Conservation (phyloP, 768 basidiomycete genomes). For the Leccinum broughii region DNA sequence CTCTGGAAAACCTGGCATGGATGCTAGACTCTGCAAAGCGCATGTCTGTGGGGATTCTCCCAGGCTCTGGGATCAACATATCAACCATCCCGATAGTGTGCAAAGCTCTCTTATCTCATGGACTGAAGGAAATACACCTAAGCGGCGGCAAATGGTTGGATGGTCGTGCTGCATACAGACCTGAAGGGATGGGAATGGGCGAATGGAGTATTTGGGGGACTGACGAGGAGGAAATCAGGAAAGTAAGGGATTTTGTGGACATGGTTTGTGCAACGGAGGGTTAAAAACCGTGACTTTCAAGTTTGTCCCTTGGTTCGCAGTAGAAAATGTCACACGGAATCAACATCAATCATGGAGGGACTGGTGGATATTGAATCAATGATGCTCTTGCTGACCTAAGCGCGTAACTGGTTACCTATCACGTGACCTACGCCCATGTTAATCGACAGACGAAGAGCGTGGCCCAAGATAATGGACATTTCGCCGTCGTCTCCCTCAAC, state of each 20-base stretch:
- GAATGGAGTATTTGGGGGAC: conserved; percentile 77
- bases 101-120: conserved; percentile 50
- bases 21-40: conserved; percentile 35
- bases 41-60: conserved; percentile 47
- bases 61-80: conserved; percentile 74
- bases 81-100: conserved; percentile 53
- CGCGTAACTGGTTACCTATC: conserved; percentile 12
- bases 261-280: not conserved
- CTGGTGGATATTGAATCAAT: no score
- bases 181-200: conserved; percentile 68
- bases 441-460: conserved; percentile 17
- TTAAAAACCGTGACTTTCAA: no score
- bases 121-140: conserved; percentile 69
- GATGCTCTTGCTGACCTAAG: not conserved
- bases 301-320: not conserved
- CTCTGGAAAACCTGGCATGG: conserved; percentile 41
- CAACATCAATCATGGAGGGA: no score
- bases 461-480: conserved; percentile 36
- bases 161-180: conserved; percentile 51
- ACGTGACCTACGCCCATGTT: conserved; percentile 30
- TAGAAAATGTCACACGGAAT: not conserved
- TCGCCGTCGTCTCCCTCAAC: conserved; percentile 30
- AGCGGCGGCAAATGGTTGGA: conserved; percentile 70
- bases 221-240: conserved; percentile 48
- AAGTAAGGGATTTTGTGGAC: conserved; percentile 53